A percentile compares a stretch with the other conserved stretches of the same genome.
Conservation (phyloP, 495 filamentous ascomycete species). For the Hypoxylon subgilvum region DNA sequence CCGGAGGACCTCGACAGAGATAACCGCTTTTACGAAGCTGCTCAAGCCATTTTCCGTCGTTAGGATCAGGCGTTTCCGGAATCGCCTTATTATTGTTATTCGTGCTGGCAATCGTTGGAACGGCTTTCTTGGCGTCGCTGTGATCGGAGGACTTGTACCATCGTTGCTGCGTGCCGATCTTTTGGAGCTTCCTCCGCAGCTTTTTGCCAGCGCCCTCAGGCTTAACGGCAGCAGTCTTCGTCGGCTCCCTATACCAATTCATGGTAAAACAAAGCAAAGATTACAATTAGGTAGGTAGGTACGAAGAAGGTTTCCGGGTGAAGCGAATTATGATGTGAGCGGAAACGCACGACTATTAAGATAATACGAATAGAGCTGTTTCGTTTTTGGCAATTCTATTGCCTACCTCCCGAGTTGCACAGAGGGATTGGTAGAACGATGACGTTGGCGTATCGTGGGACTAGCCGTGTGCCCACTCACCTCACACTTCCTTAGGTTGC, state of each 20-base stretch:
- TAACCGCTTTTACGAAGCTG: conserved; percentile 45
- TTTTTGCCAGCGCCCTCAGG: conserved; percentile 38
- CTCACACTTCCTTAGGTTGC: conserved; percentile 23
- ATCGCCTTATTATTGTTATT: conserved; percentile 37
- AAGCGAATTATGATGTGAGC: too few relatives aligned
- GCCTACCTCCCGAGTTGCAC: conserved; percentile 31
- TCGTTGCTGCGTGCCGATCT: conserved; percentile 39
- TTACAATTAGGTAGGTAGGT: conserved; percentile 37
- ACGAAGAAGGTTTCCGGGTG: too few relatives aligned
- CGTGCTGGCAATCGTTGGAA: conserved; percentile 21
- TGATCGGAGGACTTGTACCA: conserved; percentile 28
- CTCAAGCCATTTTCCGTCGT: conserved; percentile 46
- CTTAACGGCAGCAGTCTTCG: conserved; percentile 36
- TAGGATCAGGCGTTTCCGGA: conserved; percentile 27
- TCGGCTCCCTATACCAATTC: conserved; percentile 42
- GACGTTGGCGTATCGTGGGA: conserved; percentile 41
- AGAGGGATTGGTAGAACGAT: conserved; percentile 39
- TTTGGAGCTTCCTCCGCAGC: conserved; percentile 52
- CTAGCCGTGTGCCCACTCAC: conserved; percentile 25
- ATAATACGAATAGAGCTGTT: conserved; percentile 16
- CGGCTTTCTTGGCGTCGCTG: conserved; percentile 33
- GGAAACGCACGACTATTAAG: conserved; percentile 37
- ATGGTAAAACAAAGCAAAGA: conserved; percentile 37
- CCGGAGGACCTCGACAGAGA: conserved; percentile 24
- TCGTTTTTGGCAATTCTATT: conserved; percentile 29